Base-by-base conservation (phyloP, 805 yeast species). In the Peterozyma toletana region DNA sequence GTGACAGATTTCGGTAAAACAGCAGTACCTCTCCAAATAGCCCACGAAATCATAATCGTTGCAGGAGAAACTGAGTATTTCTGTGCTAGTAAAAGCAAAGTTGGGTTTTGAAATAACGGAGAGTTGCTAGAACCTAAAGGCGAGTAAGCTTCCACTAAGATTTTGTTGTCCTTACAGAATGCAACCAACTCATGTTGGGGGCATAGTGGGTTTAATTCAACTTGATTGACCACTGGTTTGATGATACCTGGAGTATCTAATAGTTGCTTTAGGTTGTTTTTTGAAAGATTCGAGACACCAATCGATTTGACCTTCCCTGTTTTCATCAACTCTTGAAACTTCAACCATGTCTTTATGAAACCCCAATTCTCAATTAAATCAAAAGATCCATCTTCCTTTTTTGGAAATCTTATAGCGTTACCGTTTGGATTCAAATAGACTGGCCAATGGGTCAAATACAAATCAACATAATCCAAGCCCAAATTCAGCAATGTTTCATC, bases 201-300 rank as follows among this genome's bases (percentile, higher is more conserved):
- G 46, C 83, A 68, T 49, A 72, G 71, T 39, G 90, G 88, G 61
- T 86, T 95, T 34, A 78, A 63, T 66, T 87, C 95, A 47, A 85
- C 71, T 68, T 87, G 95, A 63, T 82, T 78, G 36, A 71, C 77
- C 10, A 78, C 89, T 10, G 96, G 96, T 30, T 69, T 72, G 40
- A 75, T 59, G 42, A 72, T 74, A 37, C 68, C 69, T 33, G 78
- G 72, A 38, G 53, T 65, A 14, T 60, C 60, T 39, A 84, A 67
- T 43, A 87, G 62, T 42, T 63, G 69, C 47, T 77, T 64, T 48
- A 83, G 57, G 53, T 78, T 75, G 44, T 67, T 67, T 21, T 74
- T 62, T 7, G 85, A 73, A 60, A 80, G 83, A 65, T 88, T 88
- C 37, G 91, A 83, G 37, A 87, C 85, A 52, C 96, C 96, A 57